Evolutionary conservation across 352 stramenopile genomes (phyloP).

Genomic region (Globisporangium cystogenes): DNA sequence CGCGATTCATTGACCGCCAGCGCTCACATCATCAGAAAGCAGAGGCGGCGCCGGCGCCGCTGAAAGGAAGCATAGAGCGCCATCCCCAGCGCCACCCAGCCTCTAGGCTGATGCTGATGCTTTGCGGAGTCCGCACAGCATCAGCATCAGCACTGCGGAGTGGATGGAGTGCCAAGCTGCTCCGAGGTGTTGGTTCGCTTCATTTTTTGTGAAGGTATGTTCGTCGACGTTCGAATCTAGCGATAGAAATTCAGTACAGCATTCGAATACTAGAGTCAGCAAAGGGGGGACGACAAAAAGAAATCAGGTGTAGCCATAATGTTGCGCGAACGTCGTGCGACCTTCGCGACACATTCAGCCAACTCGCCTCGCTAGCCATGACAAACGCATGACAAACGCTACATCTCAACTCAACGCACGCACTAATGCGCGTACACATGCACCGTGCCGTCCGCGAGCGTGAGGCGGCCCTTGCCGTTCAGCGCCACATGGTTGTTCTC

Average conservation of each 20-base stretch:
- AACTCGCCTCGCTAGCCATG: too few species aligned
- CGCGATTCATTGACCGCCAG: not conserved
- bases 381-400: not conserved
- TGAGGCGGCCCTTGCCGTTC: constrained; percentile 61
- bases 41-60: not conserved
- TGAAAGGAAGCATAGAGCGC: not conserved
- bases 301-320: not conserved
- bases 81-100: too few species aligned
- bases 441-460: constrained; percentile 62
- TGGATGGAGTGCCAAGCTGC: too few species aligned
- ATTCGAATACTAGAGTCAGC: not conserved
- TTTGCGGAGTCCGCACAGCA: too few species aligned
- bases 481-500: constrained; percentile 82
- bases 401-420: too few species aligned
- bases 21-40: not conserved
- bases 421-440: constrained; percentile 51
- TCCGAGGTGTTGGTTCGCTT: too few species aligned
- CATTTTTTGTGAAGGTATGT: too few species aligned
- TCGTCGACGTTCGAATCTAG: not conserved
- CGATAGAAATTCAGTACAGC: not conserved
- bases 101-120: too few species aligned
- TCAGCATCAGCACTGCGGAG: too few species aligned
- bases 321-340: too few species aligned
- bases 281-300: not conserved
- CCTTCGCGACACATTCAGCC: too few species aligned